phyloP scores from a whole-genome alignment of 306 rosid genomes.

The Styphnolobium japonicum region DNA sequence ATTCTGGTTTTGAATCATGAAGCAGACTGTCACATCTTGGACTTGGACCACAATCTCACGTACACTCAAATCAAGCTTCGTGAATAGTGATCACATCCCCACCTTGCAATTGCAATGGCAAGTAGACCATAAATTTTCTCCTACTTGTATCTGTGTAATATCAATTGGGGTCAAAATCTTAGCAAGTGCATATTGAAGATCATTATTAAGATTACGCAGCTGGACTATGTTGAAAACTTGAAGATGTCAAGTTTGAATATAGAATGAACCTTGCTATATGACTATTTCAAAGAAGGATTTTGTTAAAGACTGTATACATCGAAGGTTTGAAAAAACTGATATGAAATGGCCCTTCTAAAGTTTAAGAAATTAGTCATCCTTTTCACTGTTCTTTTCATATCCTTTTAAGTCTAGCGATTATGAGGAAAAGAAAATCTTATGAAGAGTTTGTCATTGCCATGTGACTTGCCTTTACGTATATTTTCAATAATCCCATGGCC shows the following conservation, averaged over 20 bases:
- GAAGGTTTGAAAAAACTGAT: neutral
- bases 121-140: neutral
- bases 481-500: neutral
- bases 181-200: neutral
- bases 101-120: neutral
- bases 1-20: constrained; percentile 6
- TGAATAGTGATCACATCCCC: neutral
- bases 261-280: neutral
- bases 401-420: neutral
- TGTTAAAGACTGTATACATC: neutral
- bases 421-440: neutral
- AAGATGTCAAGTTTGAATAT: neutral
- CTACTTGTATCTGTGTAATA: neutral
- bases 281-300: neutral
- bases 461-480: constrained; percentile 4
- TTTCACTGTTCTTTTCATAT: neutral
- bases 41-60: constrained; percentile 22
- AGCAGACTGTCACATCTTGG: neutral
- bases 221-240: neutral
- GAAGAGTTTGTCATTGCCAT: neutral
- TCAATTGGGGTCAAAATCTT: neutral
- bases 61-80: neutral
- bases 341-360: neutral
- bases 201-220: neutral
- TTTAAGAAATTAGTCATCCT: neutral